Evolutionary conservation across 2,329 filamentous ascomycete species (phyloP).

Genomic region (Alternaria brassicicola): DNA sequence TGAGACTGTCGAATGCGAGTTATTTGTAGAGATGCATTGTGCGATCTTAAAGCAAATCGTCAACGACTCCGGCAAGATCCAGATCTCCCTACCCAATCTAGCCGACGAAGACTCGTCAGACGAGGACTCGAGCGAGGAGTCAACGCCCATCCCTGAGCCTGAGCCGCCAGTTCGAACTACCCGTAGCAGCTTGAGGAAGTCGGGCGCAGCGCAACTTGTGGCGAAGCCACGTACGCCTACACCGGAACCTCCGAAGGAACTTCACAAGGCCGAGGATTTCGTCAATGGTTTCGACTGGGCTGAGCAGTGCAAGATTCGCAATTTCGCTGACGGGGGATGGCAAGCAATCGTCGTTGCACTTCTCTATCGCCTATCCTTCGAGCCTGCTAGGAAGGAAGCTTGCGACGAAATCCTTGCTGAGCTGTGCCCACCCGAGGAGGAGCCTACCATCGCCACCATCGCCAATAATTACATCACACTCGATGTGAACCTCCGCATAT

Average conservation of each 20-base stretch:
- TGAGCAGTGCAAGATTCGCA: slow-evolving; percentile 78
- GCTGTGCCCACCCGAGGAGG: slow-evolving; percentile 77
- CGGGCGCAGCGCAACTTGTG: slow-evolving; percentile 67
- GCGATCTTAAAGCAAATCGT: slow-evolving; percentile 87
- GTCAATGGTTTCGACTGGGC: slow-evolving; percentile 81
- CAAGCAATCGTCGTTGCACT: slow-evolving; percentile 86
- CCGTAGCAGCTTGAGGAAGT: slow-evolving; percentile 82
- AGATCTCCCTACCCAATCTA: slow-evolving; percentile 77
- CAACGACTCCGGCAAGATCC: slow-evolving; percentile 77
- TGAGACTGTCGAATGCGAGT: slow-evolving; percentile 75
- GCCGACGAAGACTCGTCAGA: slow-evolving; percentile 50
- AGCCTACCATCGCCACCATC: slow-evolving; percentile 78
- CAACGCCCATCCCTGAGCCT: slow-evolving; percentile 62
- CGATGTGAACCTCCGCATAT: slow-evolving; percentile 81
- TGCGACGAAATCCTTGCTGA: slow-evolving; percentile 82
- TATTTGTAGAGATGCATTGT: slow-evolving; percentile 91
- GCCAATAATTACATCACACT: slow-evolving; percentile 73
- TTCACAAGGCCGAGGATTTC: slow-evolving; percentile 76
- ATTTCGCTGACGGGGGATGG: slow-evolving; percentile 91
- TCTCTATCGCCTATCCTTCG: slow-evolving; percentile 81
- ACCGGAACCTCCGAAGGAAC: slow-evolving; percentile 43
- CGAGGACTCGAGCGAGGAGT: slow-evolving; percentile 61
- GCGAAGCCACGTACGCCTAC: slow-evolving; percentile 47
- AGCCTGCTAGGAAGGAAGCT: slow-evolving; percentile 68
- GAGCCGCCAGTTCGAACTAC: slow-evolving; percentile 82